Evolutionary conservation across 2,329 filamentous ascomycete species (phyloP), one percentile per base, ranked within the genome.

Genomic region (Fusarium sp.): DNA sequence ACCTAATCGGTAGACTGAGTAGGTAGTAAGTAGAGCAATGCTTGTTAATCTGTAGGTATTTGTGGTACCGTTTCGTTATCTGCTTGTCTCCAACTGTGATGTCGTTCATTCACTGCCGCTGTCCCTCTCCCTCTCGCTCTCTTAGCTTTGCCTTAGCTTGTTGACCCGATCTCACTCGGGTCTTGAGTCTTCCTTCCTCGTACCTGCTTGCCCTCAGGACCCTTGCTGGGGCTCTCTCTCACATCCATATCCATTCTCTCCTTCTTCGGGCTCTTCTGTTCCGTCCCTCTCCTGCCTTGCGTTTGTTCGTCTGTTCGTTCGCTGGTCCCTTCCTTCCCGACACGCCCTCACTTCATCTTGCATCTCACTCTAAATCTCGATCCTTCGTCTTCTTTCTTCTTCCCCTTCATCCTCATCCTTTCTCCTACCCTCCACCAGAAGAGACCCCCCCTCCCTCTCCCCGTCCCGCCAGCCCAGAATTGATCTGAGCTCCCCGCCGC

Each of bases 401-500:
- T 59, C 25, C 50, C 45, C 53, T 56, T 66, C 45, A 47, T 56
- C 60, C 14, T 32, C 49, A 43, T 49, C 60, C 40, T 27, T 20
- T 25, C 37, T 58, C 47, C 50, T 59, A 56, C 60, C 49, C 59
- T 60, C 49, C 41, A 63, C 25, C 28, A 28, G 62, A 59, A 70
- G 34, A 30, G 25, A 25, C 42, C 21, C 30, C 53, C 56, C 18
- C 34, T 21, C 57, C 27, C 56, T 42, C 60, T 67, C 63, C 51
- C 42, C 49, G 48, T 42, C 42, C 48, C 28, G 23, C 37, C 42
- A 59, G 66, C 55, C 68, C 58, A 43, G 62, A 65, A 59, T 28
- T 72, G 72, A 72, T 75, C 72, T 74, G 69, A 75, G 72, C 73
- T 75, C 67, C 72, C 72, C 65, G 73, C 73, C 73, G 71, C 66